Conservation (phyloP, 208 protist species). For the Blechomonas ayalai region DNA sequence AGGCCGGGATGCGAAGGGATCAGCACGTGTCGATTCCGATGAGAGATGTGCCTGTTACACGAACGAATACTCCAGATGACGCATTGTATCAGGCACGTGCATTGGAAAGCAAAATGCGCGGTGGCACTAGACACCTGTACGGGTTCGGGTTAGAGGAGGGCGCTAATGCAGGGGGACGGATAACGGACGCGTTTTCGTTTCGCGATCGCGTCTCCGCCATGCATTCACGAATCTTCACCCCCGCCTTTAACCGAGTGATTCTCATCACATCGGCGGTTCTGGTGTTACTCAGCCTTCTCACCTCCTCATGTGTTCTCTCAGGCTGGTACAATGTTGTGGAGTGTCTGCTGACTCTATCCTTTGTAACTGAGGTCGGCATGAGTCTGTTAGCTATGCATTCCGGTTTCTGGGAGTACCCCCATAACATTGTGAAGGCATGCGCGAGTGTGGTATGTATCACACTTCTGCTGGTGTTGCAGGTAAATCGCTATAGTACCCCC, state of each 20-base stretch:
- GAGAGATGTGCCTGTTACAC: too few species aligned
- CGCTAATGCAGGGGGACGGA: too few species aligned
- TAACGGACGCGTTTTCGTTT: slow-evolving; percentile 5
- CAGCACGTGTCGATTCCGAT: too few species aligned
- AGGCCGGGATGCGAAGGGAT: too few species aligned
- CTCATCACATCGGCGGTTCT: slow-evolving; percentile 12
- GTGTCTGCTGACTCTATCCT: slow-evolving; percentile 21
- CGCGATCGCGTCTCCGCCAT: slow-evolving; percentile 17
- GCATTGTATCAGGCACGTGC: too few species aligned
- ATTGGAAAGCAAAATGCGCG: too few species aligned
- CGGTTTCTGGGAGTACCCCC: slow-evolving; percentile 22
- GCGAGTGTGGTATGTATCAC: slow-evolving; percentile 11
- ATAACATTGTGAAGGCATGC: slow-evolving; percentile 16
- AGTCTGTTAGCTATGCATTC: slow-evolving; percentile 16
- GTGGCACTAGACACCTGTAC: too few species aligned
- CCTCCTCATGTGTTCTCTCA: slow-evolving; percentile 4
- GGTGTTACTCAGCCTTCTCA: slow-evolving; percentile 14
- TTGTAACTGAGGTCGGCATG: slow-evolving; percentile 15
- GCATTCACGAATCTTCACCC: slow-evolving; percentile 19
- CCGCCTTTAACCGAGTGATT: slow-evolving; percentile 10
- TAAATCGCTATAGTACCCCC: slow-evolving; percentile 9
- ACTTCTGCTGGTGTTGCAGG: slow-evolving; percentile 18
- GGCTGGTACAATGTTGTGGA: slow-evolving; percentile 21
- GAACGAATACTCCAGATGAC: too few species aligned
- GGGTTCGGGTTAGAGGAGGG: too few species aligned